Evolutionary conservation across 2,329 filamentous ascomycete species (phyloP).

Genomic region (Trichoderma sp.): DNA sequence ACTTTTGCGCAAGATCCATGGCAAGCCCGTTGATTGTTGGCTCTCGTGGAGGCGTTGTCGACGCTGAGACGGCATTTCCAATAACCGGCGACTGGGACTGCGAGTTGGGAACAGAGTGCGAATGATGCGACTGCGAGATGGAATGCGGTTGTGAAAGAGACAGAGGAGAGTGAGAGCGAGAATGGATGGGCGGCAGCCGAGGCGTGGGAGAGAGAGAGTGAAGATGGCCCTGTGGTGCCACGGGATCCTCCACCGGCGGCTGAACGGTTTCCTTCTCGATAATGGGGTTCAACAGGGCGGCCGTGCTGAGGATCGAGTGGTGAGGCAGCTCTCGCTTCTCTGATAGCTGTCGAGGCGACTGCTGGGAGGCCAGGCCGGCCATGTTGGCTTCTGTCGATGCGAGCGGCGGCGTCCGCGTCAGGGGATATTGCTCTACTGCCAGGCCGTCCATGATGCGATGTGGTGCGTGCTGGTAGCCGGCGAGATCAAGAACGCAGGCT

Average conservation of each 20-base stretch:
- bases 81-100: background rate
- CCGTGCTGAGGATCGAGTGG: slow-evolving; percentile 13
- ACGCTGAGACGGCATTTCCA: slow-evolving; percentile 4
- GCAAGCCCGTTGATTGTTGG: background rate
- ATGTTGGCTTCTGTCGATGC: slow-evolving; percentile 10
- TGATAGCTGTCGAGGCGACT: background rate
- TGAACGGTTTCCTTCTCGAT: slow-evolving; percentile 8
- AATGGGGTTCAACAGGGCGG: slow-evolving; percentile 16
- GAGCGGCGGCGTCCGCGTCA: slow-evolving; percentile 12
- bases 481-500: background rate
- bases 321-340: slow-evolving; percentile 21
- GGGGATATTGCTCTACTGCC: slow-evolving; percentile 16
- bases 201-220: background rate
- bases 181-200: background rate
- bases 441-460: slow-evolving; percentile 12
- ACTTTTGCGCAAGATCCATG: slow-evolving; percentile 1
- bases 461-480: background rate
- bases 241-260: background rate
- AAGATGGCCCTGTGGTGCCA: background rate
- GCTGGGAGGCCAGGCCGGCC: slow-evolving; percentile 1
- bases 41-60: slow-evolving; percentile 13
- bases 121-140: background rate
- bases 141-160: background rate
- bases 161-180: background rate
- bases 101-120: background rate